Percentiles rank a stretch among this genome's conserved stretches.
These are phyloP conservation scores for Pterocarpus macrocarpus DNA, from an alignment of 306 rosid species.

Conservation along the genomic window DNA sequence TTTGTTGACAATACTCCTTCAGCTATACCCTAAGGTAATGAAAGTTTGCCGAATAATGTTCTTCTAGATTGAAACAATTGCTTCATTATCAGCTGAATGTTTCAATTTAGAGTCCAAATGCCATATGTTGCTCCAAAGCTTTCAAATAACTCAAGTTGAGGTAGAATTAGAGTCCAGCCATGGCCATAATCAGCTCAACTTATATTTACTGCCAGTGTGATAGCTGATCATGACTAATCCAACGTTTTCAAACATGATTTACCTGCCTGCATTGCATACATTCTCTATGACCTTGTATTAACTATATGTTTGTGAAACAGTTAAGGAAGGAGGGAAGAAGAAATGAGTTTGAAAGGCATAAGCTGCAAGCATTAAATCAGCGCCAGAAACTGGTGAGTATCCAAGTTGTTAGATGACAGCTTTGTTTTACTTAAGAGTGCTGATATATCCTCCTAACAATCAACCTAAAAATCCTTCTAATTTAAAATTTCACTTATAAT, in stretches of 20 bases:
- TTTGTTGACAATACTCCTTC: conserved; percentile 17
- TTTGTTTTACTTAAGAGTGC: conserved; percentile 3
- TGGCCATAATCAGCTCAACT: not conserved
- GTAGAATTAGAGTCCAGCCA: not conserved
- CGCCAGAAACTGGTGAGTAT: conserved; percentile 93
- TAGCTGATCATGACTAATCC: conserved; percentile 13
- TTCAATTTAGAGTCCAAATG: conserved; percentile 33
- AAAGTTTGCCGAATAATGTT: conserved; percentile 2
- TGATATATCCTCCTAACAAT: too few relatives aligned
- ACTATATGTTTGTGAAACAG: conserved; percentile 58
- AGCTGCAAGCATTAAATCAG: conserved; percentile 96
- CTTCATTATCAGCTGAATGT: conserved; percentile 10
- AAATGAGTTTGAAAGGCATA: conserved; percentile 98
- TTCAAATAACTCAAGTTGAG: conserved; percentile 28
- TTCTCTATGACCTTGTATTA: conserved; percentile 36
- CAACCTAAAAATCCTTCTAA: too few relatives aligned
- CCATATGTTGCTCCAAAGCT: conserved; percentile 1
- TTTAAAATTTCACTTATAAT: too few relatives aligned
- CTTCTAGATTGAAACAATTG: conserved; percentile 23
- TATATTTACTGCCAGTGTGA: not conserved
- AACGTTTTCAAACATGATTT: conserved; percentile 32
- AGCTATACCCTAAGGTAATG: conserved; percentile 16
- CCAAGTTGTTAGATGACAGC: conserved; percentile 22
- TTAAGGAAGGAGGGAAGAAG: conserved; percentile 94
- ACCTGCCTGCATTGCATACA: conserved; percentile 29